Base-by-base conservation (phyloP, 2,329 filamentous ascomycete genomes). In the Alternaria atra region DNA sequence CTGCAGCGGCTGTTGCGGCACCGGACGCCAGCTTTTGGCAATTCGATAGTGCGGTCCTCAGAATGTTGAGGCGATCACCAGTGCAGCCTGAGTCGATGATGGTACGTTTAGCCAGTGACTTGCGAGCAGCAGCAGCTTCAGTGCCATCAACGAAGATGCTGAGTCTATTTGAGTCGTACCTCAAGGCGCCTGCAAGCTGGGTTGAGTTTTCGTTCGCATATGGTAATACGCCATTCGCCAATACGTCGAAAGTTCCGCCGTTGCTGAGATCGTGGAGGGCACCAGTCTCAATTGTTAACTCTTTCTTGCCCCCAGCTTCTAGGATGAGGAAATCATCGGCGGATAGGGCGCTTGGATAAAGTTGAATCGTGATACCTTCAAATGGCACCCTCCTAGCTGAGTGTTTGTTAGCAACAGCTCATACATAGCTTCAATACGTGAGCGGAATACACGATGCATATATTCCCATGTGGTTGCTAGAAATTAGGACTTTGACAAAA, bases 161-260 rank as follows among this genome's bases (percentile, higher is more conserved):
- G 48, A 91, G 76, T 15, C 82, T 80, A 78, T 91, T 90, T 71
- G 86, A 88, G 53, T 82, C 78, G 78, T 85, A 91, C 10, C 83
- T 74, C 2, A 90, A 74, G 44, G 82, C 83, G 10, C 85, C 87
- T 9, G 83, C 75, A 35, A 91, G 82, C 40, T 83, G 78, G 23
- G 82, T 80, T 30, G 88, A 85, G 56, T 84, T 85, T 10, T 82
- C 80, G 44, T 73, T 70, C 10, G 74, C 75, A 35, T 61, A 77
- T 6, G 73, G 74, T 13, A 77, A 61, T 17, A 68, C 37, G 6
- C 89, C 89, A 5, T 79, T 78, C 5, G 87, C 82, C 55, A 83
- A 80, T 50, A 91, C 75, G 55, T 84, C 84, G 71, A 47, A 47
- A 7, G 5, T 47, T 47, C 44, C 44, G 15, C 44, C 44, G 6